These are phyloP conservation scores for Boletus reticulatus DNA, from an alignment of 768 basidiomycete genomes.

Conservation along the genomic window DNA sequence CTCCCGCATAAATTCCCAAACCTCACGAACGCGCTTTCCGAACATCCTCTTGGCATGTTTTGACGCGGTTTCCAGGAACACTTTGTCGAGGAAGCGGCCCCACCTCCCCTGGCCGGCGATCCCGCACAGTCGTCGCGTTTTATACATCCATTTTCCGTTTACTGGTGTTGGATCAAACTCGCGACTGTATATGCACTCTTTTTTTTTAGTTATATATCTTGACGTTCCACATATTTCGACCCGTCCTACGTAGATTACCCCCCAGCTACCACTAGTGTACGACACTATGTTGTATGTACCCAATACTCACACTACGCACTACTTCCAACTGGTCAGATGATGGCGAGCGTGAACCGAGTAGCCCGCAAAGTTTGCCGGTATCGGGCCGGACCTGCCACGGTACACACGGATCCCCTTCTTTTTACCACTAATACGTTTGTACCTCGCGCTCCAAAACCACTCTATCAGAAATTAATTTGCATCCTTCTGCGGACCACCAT, in stretches of 20 bases:
- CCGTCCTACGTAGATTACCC: constrained; percentile 1
- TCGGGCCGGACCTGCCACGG: background rate
- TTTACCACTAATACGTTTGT: background rate
- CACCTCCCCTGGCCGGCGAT: no score
- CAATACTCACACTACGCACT: background rate
- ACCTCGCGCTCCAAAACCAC: background rate
- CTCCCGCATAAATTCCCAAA: background rate
- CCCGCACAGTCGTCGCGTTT: background rate
- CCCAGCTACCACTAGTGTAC: background rate
- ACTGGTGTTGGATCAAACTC: constrained; percentile 6
- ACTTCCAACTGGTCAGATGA: background rate
- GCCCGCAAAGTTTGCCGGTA: background rate
- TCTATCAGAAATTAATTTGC: background rate
- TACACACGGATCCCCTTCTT: background rate
- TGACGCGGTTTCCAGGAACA: constrained; percentile 22
- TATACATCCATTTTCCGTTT: background rate
- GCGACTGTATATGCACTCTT: background rate
- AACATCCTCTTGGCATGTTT: constrained; percentile 2
- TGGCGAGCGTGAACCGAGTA: background rate
- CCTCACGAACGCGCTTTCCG: background rate
- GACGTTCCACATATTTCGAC: background rate
- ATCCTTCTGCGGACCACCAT: no score
- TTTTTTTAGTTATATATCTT: background rate
- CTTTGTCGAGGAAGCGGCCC: constrained; percentile 2
- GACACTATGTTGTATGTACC: constrained; percentile 1